Percentiles rank a stretch among this genome's conserved stretches.
phyloP scores from a whole-genome alignment of 208 protist species.

The Leishmania aethiopica region DNA sequence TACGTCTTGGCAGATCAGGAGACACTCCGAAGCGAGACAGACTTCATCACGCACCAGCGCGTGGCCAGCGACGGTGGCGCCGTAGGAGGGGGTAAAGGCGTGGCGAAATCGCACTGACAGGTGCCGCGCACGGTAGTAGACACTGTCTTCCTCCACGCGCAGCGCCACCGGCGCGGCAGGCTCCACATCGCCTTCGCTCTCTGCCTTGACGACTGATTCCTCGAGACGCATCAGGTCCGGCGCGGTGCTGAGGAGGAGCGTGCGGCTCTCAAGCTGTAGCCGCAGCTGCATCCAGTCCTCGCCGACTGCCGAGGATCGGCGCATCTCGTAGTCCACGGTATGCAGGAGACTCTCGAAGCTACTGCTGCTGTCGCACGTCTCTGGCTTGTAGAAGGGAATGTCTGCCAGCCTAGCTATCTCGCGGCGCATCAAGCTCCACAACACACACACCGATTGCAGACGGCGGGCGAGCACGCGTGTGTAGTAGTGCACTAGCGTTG shows the following conservation, averaged over 20 bases:
- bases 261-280: neutral
- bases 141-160: conserved; percentile 23
- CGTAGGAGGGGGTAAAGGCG: conserved; percentile 56
- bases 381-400: conserved; percentile 17
- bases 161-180: neutral
- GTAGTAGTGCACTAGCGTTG: conserved; percentile 15
- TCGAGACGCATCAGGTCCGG: neutral
- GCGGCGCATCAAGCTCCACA: conserved; percentile 16
- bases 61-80: conserved; percentile 26
- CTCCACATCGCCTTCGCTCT: no score
- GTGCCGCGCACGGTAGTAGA: conserved; percentile 32
- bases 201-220: neutral
- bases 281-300: conserved; percentile 9
- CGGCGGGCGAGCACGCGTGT: conserved; percentile 23
- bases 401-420: conserved; percentile 16
- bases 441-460: conserved; percentile 11
- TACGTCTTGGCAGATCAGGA: conserved; percentile 68
- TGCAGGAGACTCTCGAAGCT: conserved; percentile 14
- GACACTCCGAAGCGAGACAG: conserved; percentile 73
- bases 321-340: neutral
- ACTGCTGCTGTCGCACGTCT: conserved; percentile 17
- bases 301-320: neutral
- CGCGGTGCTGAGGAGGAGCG: neutral
- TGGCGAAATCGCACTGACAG: conserved; percentile 67
- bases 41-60: conserved; percentile 39